Evolutionary conservation across 2,329 filamentous ascomycete genomes (phyloP).

Genomic region (Curvularia eragrostidis): DNA sequence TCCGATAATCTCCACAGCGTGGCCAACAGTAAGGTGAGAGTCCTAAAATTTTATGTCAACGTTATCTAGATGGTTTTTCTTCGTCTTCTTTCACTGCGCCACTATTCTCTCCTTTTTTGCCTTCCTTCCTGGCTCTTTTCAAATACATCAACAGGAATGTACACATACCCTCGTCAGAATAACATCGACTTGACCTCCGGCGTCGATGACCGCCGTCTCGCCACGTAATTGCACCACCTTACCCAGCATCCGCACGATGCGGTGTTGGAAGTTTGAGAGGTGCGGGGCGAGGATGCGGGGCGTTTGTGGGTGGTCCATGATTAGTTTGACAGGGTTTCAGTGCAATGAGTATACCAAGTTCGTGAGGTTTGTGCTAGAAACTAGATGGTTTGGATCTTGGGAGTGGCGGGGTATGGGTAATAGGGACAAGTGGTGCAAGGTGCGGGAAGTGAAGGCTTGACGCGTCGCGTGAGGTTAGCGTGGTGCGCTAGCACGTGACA

Average conservation of each 20-base stretch:
- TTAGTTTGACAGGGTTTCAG: not conserved
- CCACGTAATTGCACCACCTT: slow-evolving; percentile 83
- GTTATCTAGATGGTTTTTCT: not conserved
- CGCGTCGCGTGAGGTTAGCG: slow-evolving; percentile 20
- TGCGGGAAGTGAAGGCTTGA: slow-evolving; percentile 9
- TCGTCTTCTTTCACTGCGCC: not conserved
- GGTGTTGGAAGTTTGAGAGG: slow-evolving; percentile 73
- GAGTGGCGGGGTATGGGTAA: not conserved
- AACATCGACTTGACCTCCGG: slow-evolving; percentile 76
- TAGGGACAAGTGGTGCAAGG: not conserved
- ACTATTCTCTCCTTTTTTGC: not conserved
- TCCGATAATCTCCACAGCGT: slow-evolving; percentile 78
- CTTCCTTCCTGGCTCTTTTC: not conserved
- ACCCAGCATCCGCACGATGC: slow-evolving; percentile 83
- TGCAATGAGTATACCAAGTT: not conserved
- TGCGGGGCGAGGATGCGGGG: slow-evolving; percentile 84
- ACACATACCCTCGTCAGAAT: slow-evolving; percentile 72
- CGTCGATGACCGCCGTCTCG: slow-evolving; percentile 80
- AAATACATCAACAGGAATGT: not conserved
- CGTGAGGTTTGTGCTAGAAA: not conserved
- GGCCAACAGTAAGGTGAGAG: slow-evolving; percentile 70
- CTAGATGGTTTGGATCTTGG: not conserved
- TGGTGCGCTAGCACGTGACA: slow-evolving; percentile 18
- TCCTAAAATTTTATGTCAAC: slow-evolving; percentile 60
- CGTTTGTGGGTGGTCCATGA: slow-evolving; percentile 56